Conservation (phyloP, 192 early-diverging fungal genomes). For the Piromyces finnis region DNA sequence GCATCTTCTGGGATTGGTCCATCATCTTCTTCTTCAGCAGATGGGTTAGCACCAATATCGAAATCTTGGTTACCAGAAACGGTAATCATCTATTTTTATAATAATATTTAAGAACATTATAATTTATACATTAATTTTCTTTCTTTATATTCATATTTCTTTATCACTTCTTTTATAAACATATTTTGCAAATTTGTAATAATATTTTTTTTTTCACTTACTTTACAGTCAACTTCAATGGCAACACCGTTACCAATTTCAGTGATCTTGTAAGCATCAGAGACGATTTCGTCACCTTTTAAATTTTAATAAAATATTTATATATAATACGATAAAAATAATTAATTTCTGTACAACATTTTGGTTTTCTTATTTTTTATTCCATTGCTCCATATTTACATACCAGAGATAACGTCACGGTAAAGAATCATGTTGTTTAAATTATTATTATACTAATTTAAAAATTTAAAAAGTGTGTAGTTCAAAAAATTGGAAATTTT, state of each 20-base stretch:
- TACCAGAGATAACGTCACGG: constrained; percentile 46
- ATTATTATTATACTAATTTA: not conserved
- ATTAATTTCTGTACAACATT: too few relatives aligned
- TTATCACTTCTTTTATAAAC: too few relatives aligned
- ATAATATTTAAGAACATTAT: not conserved
- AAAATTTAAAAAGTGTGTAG: not conserved
- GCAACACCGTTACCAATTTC: constrained; percentile 34
- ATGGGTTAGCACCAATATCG: constrained; percentile 84
- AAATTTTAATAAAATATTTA: not conserved
- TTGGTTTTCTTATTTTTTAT: too few relatives aligned
- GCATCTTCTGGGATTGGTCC: constrained; percentile 6
- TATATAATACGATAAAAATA: too few relatives aligned
- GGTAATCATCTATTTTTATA: constrained; percentile 25
- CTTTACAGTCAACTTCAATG: constrained; percentile 64
- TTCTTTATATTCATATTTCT: too few relatives aligned
- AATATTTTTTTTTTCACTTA: too few relatives aligned
- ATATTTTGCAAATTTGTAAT: too few relatives aligned
- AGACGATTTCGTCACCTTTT: constrained; percentile 71
- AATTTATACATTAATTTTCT: too few relatives aligned
- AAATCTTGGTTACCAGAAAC: constrained; percentile 44
- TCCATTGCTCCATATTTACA: constrained; percentile 2
- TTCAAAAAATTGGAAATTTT: not conserved
- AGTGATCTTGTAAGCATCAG: constrained; percentile 63
- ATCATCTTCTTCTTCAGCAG: constrained; percentile 51
- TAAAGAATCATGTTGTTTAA: constrained; percentile 46